Evolutionary conservation across 1,284 basidiomycete genomes (phyloP).

Genomic region (Pascua sp.): DNA sequence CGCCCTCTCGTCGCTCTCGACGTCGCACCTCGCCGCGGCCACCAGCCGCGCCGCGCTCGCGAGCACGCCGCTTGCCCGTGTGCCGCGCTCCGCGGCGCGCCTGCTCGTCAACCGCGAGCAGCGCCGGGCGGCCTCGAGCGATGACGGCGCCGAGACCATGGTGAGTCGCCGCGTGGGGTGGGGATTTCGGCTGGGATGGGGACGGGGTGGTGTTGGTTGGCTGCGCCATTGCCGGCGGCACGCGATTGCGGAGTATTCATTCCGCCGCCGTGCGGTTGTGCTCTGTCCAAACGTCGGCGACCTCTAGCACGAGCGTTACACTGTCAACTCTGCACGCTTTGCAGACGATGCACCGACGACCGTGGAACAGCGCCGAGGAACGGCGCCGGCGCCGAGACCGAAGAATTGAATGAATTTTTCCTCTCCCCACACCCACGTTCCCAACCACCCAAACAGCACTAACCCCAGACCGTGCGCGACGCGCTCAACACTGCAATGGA

Average conservation of each 20-base stretch:
- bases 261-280: not conserved
- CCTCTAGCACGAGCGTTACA: too few relatives aligned
- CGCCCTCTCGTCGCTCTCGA: conserved; percentile 56
- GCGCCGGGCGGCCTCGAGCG: conserved; percentile 35
- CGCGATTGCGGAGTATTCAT: not conserved
- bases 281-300: too few relatives aligned
- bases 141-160: conserved; percentile 41
- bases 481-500: conserved; percentile 98
- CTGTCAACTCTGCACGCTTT: too few relatives aligned
- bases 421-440: too few relatives aligned
- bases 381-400: not conserved
- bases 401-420: too few relatives aligned
- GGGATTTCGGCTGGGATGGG: too few relatives aligned
- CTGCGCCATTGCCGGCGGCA: conserved; percentile 13
- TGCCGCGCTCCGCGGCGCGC: conserved; percentile 28
- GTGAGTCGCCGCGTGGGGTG: conserved; percentile 24
- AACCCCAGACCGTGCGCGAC: conserved; percentile 89
- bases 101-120: conserved; percentile 30
- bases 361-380: not conserved
- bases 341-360: too few relatives aligned
- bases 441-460: not conserved
- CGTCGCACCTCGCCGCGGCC: conserved; percentile 40
- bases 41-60: conserved; percentile 34
- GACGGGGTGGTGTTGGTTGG: not conserved
- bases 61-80: conserved; percentile 40